Evolutionary conservation across 225 moss, liverwort and hornwort genomes (phyloP).

Genomic region (Takakia lepidozioides): DNA sequence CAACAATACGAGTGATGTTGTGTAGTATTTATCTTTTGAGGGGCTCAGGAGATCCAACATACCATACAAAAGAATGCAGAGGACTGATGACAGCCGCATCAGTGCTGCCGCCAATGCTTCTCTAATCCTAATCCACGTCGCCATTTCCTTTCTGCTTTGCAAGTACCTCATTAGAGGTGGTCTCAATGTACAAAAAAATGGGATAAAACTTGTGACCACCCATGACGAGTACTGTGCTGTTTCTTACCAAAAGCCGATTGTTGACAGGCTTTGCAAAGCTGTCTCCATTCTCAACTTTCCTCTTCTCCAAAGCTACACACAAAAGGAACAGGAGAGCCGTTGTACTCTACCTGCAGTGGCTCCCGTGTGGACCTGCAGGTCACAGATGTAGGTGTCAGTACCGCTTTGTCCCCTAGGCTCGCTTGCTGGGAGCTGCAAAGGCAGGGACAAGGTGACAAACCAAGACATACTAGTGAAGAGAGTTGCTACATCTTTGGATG

Average conservation of each 20-base stretch:
- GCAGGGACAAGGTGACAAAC: not conserved
- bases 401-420: not conserved
- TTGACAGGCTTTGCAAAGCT: slow-evolving; percentile 2
- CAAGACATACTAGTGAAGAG: not conserved
- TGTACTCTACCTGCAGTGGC: too few species aligned
- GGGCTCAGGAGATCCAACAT: too few species aligned
- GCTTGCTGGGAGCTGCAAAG: not conserved
- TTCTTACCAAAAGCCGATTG: not conserved
- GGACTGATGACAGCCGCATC: too few species aligned
- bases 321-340: slow-evolving; percentile 3
- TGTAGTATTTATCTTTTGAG: too few species aligned
- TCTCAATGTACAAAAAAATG: slow-evolving; percentile 1
- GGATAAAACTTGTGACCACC: too few species aligned
- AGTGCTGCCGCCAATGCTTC: too few species aligned
- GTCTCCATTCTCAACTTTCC: not conserved
- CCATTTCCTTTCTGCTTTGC: not conserved
- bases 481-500: not conserved
- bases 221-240: too few species aligned
- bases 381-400: too few species aligned
- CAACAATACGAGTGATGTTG: too few species aligned
- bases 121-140: too few species aligned
- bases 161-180: not conserved
- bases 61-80: too few species aligned
- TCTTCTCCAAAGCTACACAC: slow-evolving; percentile 7
- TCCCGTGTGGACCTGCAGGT: too few species aligned